Conservation (phyloP, 768 basidiomycete species). For the Boletus sp. region DNA sequence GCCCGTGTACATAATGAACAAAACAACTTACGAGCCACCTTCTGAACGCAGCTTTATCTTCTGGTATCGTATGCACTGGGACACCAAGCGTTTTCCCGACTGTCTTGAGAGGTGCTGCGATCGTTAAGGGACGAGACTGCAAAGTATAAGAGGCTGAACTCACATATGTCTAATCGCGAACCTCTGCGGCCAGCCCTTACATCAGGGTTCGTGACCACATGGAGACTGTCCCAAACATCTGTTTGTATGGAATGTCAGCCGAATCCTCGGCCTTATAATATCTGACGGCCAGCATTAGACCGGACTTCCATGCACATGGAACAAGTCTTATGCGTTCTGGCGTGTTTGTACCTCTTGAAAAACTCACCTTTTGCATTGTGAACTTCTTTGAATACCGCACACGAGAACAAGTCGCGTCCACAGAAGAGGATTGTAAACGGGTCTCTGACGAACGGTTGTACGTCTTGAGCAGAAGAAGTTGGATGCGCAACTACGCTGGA, state of each 20-base stretch:
- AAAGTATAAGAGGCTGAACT: background rate
- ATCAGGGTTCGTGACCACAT: constrained; percentile 74
- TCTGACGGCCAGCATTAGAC: background rate
- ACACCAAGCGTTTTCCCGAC: constrained; percentile 54
- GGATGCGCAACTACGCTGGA: background rate
- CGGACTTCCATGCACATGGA: background rate
- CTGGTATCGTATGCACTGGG: constrained; percentile 61
- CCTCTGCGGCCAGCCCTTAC: constrained; percentile 60
- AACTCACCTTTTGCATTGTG: constrained; percentile 57
- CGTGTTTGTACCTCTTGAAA: background rate
- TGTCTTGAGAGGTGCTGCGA: constrained; percentile 66
- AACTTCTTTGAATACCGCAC: constrained; percentile 63
- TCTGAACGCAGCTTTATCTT: constrained; percentile 55
- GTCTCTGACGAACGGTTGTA: constrained; percentile 13
- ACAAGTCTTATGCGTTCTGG: background rate
- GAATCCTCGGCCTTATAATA: background rate
- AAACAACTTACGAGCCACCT: constrained; percentile 54
- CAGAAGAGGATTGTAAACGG: constrained; percentile 80
- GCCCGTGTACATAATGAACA: background rate
- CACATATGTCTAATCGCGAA: constrained; percentile 56
- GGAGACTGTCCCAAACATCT: constrained; percentile 78
- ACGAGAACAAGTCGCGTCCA: constrained; percentile 89
- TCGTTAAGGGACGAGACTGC: background rate
- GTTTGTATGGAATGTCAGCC: constrained; percentile 13
- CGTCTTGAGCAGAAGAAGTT: background rate